These are phyloP conservation scores for Puya raimondii DNA, from an alignment of 176 grass and related monocot genomes.

Conservation along the genomic window DNA sequence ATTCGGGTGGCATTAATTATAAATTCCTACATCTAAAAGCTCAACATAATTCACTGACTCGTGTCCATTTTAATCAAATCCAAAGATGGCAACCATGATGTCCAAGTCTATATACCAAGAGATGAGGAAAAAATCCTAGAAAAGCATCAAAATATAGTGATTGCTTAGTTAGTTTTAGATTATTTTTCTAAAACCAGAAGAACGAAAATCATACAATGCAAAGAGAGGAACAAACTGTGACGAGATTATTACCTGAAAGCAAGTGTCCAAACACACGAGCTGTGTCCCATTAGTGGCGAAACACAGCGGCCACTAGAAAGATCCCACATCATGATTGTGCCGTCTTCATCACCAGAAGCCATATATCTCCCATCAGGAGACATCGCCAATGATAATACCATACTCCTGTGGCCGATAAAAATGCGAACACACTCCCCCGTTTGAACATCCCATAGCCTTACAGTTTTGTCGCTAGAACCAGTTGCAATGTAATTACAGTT, in stretches of 20 bases:
- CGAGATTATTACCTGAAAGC: constrained; percentile 55
- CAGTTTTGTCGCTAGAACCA: constrained; percentile 90
- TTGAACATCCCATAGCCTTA: constrained; percentile 92
- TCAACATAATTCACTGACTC: too few relatives aligned
- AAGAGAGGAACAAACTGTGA: background rate
- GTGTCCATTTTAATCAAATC: too few relatives aligned
- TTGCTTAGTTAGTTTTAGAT: background rate
- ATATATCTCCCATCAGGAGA: constrained; percentile 90
- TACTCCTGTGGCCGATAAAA: constrained; percentile 96
- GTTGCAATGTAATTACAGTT: constrained; percentile 97
- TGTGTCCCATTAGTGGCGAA: constrained; percentile 79
- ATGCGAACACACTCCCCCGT: constrained; percentile 83
- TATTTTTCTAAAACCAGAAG: background rate
- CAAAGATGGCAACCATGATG: too few relatives aligned
- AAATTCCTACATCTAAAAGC: too few relatives aligned
- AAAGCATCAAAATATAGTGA: background rate
- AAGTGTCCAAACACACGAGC: constrained; percentile 86
- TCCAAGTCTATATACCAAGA: too few relatives aligned
- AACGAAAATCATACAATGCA: background rate
- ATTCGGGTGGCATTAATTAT: too few relatives aligned
- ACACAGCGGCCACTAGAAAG: constrained; percentile 63
- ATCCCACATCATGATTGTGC: constrained; percentile 96
- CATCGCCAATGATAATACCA: constrained; percentile 88
- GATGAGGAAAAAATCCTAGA: too few relatives aligned
- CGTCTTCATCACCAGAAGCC: constrained; percentile 94